Base-by-base conservation (phyloP, 192 early-diverging fungal genomes). In the Paraglomus brasilianum region DNA sequence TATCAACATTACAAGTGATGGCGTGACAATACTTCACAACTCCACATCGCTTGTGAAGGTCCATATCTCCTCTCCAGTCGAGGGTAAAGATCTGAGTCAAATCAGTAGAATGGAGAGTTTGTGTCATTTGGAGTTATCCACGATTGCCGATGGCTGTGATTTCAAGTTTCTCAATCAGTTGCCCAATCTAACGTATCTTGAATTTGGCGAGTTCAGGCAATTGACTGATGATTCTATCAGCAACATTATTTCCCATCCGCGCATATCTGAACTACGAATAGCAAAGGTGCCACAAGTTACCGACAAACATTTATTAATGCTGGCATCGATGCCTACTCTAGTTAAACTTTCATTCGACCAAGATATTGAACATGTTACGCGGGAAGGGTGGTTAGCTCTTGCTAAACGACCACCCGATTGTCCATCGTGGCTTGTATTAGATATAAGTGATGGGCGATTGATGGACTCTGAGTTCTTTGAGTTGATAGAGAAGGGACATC, bases 381-480 rank as follows among this genome's bases (percentile, higher is more conserved):
- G 36, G 38, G 3, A 57, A 17, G 66, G 66, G n/a, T 69, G 66
- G 66, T 39, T 69, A 19, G 14, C 40, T 13, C 56, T 69, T 3
- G 66, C 46, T 1, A 69, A 44, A 51, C 40, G 66, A 56, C 66
- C 66, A 0, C 2, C 9, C 5, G 52, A 24, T 9, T 24, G 40
- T 55, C 52, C 49, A 8, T 69, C 66, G 0, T 69, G 66, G 66
- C 40, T n/a, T 30, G 24, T 0, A 56, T 21, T 69, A 19, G 19
- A 19, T 30, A 69, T 69, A 13, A 43, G 44, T 44, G 66, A 69
- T 43, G 66, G 66, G 5, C 52, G 66, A 30, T 10, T 38, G 46
- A 55, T 69, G 42, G 36, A 24, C 48, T 19, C 66, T 13, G 40
- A 69, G 56, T 69, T 69, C 45, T 69, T 69, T 56, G 41, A 56